Evolutionary conservation across 345 rosid genomes (phyloP), one percentile per base, ranked within the genome.

Genomic region (Mercurialis annua): DNA sequence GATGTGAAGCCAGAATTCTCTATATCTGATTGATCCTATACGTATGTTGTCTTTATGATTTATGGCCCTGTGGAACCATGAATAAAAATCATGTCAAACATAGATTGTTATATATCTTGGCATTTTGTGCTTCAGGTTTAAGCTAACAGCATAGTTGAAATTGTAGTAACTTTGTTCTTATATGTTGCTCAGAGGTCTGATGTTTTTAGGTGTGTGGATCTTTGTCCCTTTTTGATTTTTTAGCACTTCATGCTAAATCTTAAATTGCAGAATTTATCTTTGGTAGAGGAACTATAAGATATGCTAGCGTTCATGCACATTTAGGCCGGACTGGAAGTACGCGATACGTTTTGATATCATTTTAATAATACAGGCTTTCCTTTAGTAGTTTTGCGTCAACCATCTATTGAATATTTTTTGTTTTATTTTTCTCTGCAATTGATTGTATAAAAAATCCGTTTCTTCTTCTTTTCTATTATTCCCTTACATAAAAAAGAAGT

Each of bases 281-380:
- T 44, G 54, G 34, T 70, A 75, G 78, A 59, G 78, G 78, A 42
- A 75, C 78, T 21, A 70, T 75, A 43, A 64, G 78, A 36, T 75
- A 75, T 69, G 78, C 78, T 4, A 75, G 78, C 52, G 78, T 75
- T 11, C 78, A 75, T 65, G 78, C 78, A 0, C 78, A 75, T 65
- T 52, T 75, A 59, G 78, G 78, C 7, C 70, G 78, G 53, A 75
- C 78, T 57, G 78, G 73, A 43, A 75, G 78, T 59, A 60, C 74
- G 70, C 65, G 78, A 1, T 75, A 75, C 57, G 69, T 74, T 20
- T 70, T 75, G 66, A 75, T 75, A 62, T 75, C 69, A 65, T 71
- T 75, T 16, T 43, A 63, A 29, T 65, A 65, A 53, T 74, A 74
- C 52, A 69, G 78, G 49, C 61, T 75, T 23, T 74, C 78, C 16